phyloP scores from a whole-genome alignment of 2,329 filamentous ascomycete genomes.

The Apiospora hydei region DNA sequence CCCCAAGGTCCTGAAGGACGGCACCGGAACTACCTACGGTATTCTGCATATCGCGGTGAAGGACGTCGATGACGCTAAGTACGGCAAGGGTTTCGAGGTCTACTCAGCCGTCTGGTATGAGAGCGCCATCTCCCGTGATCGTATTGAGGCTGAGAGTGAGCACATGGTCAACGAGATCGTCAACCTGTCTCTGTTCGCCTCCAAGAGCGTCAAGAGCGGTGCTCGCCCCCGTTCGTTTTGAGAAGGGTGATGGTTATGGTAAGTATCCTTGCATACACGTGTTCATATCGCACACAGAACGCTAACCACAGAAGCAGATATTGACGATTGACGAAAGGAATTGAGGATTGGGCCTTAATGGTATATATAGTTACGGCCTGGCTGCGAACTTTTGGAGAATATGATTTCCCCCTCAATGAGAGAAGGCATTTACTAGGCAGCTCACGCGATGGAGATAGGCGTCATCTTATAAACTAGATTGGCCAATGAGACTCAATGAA shows the following conservation, averaged over 20 bases:
- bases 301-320: neutral
- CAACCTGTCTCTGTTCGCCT: slow-evolving; percentile 32
- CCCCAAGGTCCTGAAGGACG: slow-evolving; percentile 27
- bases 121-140: slow-evolving; percentile 26
- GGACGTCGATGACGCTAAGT: slow-evolving; percentile 28
- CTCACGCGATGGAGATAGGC: neutral
- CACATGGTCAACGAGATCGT: slow-evolving; percentile 35
- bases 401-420: neutral
- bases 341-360: too few species aligned
- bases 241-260: neutral
- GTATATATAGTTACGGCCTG: neutral
- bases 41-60: slow-evolving; percentile 33
- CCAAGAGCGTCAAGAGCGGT: neutral
- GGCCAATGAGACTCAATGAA: neutral
- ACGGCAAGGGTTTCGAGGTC: slow-evolving; percentile 30
- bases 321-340: neutral
- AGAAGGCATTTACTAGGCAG: neutral
- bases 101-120: slow-evolving; percentile 34
- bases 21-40: slow-evolving; percentile 28
- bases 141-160: slow-evolving; percentile 31
- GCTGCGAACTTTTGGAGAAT: neutral
- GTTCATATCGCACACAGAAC: neutral
- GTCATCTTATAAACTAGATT: neutral
- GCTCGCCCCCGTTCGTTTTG: neutral
- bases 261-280: neutral